Conservation (phyloP, 768 basidiomycete species). For the Filobasidium floriforme region DNA sequence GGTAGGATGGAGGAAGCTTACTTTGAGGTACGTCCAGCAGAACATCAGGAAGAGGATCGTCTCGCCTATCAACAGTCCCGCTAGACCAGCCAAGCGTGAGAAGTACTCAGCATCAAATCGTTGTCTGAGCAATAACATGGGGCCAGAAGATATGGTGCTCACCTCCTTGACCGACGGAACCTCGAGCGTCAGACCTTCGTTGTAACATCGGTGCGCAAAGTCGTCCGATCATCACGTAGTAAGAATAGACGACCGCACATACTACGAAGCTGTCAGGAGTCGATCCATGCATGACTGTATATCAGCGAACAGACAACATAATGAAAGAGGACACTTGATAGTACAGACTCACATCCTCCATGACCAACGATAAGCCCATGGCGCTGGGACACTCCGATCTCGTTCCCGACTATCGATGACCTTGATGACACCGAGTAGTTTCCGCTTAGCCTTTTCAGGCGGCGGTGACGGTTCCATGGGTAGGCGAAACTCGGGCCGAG, state of each 20-base stretch:
- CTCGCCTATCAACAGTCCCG: constrained; percentile 61
- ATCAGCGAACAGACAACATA: no score
- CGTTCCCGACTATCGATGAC: constrained; percentile 5
- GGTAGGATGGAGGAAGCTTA: constrained; percentile 41
- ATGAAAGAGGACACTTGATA: not conserved
- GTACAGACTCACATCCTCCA: constrained; percentile 7
- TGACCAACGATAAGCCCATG: constrained; percentile 7
- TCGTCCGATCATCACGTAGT: constrained; percentile 24
- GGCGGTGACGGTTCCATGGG: no score
- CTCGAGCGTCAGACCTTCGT: constrained; percentile 3
- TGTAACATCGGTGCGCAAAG: constrained; percentile 24
- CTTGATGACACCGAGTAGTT: constrained; percentile 1
- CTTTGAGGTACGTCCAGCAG: constrained; percentile 71
- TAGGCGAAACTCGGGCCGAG: no score
- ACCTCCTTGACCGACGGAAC: constrained; percentile 19
- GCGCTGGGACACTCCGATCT: not conserved
- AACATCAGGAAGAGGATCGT: constrained; percentile 60
- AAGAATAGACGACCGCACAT: constrained; percentile 15
- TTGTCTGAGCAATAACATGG: not conserved
- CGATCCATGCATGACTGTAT: not conserved
- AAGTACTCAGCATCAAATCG: not conserved
- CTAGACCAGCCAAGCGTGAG: constrained; percentile 45
- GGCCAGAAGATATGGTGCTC: not conserved
- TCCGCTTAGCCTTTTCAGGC: not conserved
- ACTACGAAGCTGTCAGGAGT: constrained; percentile 11